Conservation (phyloP, 768 basidiomycete species). For the Macrolepiota albuminosa region DNA sequence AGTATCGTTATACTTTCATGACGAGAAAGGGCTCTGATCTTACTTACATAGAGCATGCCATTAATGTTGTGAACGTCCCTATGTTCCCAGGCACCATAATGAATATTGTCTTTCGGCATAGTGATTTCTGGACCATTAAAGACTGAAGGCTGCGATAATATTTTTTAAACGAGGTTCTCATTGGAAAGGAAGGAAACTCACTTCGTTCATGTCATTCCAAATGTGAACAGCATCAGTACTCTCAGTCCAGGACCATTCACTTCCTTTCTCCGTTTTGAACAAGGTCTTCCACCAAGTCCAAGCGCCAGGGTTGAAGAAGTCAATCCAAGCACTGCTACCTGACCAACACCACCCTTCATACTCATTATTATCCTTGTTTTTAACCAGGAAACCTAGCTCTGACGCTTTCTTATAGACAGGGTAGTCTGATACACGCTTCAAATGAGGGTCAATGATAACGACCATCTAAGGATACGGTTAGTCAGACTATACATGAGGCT, state of each 20-base stretch:
- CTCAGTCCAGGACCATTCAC: slow-evolving; percentile 69
- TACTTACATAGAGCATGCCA: slow-evolving; percentile 83
- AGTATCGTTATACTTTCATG: neutral
- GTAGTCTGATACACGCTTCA: slow-evolving; percentile 78
- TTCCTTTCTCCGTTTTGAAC: slow-evolving; percentile 59
- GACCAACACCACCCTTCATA: slow-evolving; percentile 99
- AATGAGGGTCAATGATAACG: slow-evolving; percentile 93
- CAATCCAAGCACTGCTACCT: slow-evolving; percentile 94
- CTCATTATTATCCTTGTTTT: slow-evolving; percentile 75
- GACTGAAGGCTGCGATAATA: slow-evolving; percentile 71
- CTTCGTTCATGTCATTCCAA: slow-evolving; percentile 99
- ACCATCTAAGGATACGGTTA: slow-evolving; percentile 70
- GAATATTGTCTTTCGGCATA: slow-evolving; percentile 63
- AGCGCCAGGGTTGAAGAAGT: slow-evolving; percentile 88
- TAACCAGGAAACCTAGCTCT: slow-evolving; percentile 79
- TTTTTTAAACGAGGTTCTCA: slow-evolving; percentile 12
- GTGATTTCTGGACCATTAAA: slow-evolving; percentile 98
- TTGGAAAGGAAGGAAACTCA: slow-evolving; percentile 24
- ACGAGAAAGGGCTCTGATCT: neutral
- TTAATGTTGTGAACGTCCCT: slow-evolving; percentile 97
- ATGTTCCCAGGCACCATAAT: slow-evolving; percentile 96
- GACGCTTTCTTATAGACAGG: slow-evolving; percentile 83
- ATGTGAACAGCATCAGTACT: slow-evolving; percentile 85
- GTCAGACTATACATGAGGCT: neutral
- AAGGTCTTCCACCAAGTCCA: slow-evolving; percentile 91